These are phyloP conservation scores for Hemisphaericaspora xylofermentans DNA, from an alignment of 1,139 yeast species.

Conservation along the genomic window DNA sequence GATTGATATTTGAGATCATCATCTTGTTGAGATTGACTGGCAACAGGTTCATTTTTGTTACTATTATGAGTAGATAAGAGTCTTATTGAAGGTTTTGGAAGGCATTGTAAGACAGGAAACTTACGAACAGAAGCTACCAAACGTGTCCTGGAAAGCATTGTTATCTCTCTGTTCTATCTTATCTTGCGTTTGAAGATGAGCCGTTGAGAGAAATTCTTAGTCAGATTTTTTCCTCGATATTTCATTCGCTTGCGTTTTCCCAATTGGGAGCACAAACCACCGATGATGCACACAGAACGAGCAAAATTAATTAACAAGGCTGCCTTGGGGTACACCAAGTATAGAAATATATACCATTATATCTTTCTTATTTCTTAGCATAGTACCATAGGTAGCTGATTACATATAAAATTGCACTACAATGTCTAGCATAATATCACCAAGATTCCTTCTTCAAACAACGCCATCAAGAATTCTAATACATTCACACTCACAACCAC, in stretches of 20 bases:
- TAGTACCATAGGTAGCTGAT: neutral
- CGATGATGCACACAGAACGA: neutral
- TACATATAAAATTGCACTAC: neutral
- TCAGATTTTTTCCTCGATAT: neutral
- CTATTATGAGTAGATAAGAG: conserved; percentile 12
- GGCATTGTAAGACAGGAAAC: neutral
- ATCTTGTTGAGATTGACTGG: conserved; percentile 30
- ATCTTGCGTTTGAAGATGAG: neutral
- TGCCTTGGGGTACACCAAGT: too few relatives aligned
- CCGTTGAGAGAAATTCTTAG: neutral
- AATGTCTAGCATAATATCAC: neutral
- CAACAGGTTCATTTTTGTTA: too few relatives aligned
- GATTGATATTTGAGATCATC: conserved; percentile 21
- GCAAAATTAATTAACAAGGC: too few relatives aligned
- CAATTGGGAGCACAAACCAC: neutral
- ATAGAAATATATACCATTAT: too few relatives aligned
- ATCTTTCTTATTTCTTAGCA: neutral
- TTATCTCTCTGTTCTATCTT: neutral
- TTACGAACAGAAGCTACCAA: neutral
- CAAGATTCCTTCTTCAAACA: neutral
- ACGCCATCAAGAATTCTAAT: neutral
- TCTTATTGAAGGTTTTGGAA: neutral
- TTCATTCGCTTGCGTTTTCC: neutral
- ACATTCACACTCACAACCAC: neutral
- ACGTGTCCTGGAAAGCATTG: neutral